Conservation (phyloP, 2,329 filamentous ascomycete species). For the Ophioceras dolichostomum region DNA sequence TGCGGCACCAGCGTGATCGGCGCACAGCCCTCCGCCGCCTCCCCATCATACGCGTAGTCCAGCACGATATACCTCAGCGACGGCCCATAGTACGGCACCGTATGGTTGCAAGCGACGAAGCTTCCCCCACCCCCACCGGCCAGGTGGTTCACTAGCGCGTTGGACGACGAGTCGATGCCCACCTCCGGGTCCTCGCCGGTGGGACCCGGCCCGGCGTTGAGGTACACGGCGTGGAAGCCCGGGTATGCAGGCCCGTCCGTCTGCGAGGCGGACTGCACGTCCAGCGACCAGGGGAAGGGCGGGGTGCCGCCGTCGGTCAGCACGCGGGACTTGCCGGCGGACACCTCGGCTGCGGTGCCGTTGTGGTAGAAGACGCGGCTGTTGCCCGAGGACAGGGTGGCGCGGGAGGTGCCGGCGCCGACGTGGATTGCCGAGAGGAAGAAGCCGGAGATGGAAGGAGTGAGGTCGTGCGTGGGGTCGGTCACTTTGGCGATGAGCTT, state of each 20-base stretch:
- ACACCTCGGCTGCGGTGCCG: slow-evolving; percentile 25
- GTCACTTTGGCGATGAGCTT: slow-evolving; percentile 22
- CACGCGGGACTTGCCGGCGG: slow-evolving; percentile 17
- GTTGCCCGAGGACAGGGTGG: slow-evolving; percentile 15
- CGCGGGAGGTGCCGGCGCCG: slow-evolving; percentile 26
- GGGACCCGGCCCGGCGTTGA: no score
- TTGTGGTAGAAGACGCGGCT: slow-evolving; percentile 34
- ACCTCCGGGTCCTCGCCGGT: slow-evolving; percentile 22
- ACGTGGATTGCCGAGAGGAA: slow-evolving; percentile 27
- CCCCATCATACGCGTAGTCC: slow-evolving; percentile 19
- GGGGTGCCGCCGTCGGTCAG: slow-evolving; percentile 28
- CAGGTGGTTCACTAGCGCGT: slow-evolving; percentile 17
- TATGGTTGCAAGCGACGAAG: slow-evolving; percentile 29
- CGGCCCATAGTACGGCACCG: slow-evolving; percentile 27
- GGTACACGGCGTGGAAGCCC: slow-evolving; percentile 15
- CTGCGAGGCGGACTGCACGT: slow-evolving; percentile 12
- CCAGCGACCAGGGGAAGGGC: slow-evolving; percentile 23
- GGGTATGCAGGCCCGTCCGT: slow-evolving; percentile 7
- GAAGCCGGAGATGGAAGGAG: slow-evolving; percentile 25
- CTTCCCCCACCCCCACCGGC: slow-evolving; percentile 12
- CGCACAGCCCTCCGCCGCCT: slow-evolving; percentile 26
- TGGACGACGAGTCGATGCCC: slow-evolving; percentile 20
- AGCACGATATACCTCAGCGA: slow-evolving; percentile 22
- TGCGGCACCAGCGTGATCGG: slow-evolving; percentile 29
- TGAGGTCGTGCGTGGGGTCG: slow-evolving; percentile 24